Evolutionary conservation across 1,284 basidiomycete genomes (phyloP), one percentile per base, ranked within the genome.

Genomic region (Trametes versicolor): DNA sequence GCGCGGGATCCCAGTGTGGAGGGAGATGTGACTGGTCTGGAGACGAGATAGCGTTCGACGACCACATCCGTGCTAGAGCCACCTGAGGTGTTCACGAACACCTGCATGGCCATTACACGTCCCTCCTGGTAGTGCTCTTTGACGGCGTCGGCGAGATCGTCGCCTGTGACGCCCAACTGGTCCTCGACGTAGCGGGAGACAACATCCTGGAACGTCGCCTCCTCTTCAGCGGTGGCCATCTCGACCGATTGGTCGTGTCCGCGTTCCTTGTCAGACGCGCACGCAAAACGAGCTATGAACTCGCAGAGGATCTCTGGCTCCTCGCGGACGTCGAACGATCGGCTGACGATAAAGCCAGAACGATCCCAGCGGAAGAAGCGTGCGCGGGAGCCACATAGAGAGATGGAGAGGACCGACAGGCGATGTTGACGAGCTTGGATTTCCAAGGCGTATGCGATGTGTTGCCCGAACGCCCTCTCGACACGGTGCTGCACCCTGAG

Each of bases 311-410:
- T 0, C 17, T 64, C 59, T 2, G 65, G 56, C 3, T 50, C 37
- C 13, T 58, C 43, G 23, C 56, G 62, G 17, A 64, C 41, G 43
- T 67, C 59, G 56, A 67, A 67, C 0, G 62, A 36, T 12, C 32
- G 27, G 3, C 62, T 41, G 0, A 61, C 51, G 17, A 67, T n/a
- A 36, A 58, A 58, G 1, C 65, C 65, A 5, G 62, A 41, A 8
- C 65, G 62, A 27, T 67, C 63, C 63, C 63, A 64, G 17, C 60
- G 60, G 23, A 54, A n/a, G 7, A 67, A 32, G 1, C 65, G 62
- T 3, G 65, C 62, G 2, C 9, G 25, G 2, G 59, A 64, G 23
- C 62, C 62, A 7, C 45, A 25, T n/a, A 67, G 27, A 4, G 51
- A 43, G 4, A 67, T 54, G 1, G 65, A 56, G 55, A 59, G 64